Percentiles rank a stretch among this genome's conserved stretches.
Evolutionary conservation across 2,329 filamentous ascomycete genomes (phyloP).

Genomic region (Penicillium sp.): DNA sequence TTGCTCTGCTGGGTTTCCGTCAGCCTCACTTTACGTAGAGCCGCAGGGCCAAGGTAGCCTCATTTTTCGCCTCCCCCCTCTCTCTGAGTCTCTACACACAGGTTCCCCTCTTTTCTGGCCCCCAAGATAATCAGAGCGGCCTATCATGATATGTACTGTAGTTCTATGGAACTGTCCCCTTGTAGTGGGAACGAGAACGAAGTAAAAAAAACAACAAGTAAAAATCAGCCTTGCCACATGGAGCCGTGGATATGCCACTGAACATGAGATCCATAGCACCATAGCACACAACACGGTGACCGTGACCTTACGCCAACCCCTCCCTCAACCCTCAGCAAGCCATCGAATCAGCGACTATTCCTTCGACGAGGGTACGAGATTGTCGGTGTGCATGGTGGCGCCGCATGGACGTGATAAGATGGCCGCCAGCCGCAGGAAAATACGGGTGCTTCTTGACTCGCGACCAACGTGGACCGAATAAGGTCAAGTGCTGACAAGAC

Average conservation of each 20-base stretch:
- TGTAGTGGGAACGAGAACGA: neutral
- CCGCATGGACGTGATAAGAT: conserved; percentile 22
- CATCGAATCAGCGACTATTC: neutral
- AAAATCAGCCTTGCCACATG: neutral
- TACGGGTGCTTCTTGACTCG: conserved; percentile 13
- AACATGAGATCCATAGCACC: neutral
- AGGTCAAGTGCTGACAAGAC: conserved; percentile 25
- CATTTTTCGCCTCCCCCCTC: conserved; percentile 17
- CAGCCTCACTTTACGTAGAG: conserved; percentile 30
- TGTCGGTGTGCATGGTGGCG: conserved; percentile 18
- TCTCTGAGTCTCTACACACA: too few species aligned
- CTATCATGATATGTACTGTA: too few species aligned
- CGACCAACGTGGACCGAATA: conserved; percentile 18
- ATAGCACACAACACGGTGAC: neutral
- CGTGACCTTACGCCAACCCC: neutral
- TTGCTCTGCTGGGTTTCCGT: conserved; percentile 6
- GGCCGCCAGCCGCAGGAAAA: conserved; percentile 14
- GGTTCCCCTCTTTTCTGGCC: neutral
- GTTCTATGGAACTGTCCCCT: too few species aligned
- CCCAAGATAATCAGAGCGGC: neutral
- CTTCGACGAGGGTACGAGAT: conserved; percentile 1
- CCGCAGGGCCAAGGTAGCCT: conserved; percentile 29
- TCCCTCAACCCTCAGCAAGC: neutral
- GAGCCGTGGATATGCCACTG: neutral
- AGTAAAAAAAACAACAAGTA: neutral